Conservation (phyloP, 441 rosid species). For the Breynia disticha region DNA sequence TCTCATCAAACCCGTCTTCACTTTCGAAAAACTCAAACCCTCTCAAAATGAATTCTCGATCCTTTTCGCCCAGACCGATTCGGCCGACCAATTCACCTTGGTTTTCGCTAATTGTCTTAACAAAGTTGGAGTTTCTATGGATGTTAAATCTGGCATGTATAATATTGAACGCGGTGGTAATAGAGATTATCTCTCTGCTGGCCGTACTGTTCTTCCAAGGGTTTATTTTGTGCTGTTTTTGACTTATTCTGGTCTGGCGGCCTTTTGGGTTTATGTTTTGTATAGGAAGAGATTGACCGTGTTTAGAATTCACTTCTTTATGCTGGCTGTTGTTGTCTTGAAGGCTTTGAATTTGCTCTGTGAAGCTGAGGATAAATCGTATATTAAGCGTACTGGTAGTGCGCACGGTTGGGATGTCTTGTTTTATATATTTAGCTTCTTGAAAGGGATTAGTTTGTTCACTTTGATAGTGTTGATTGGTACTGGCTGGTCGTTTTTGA, state of each 20-base stretch:
- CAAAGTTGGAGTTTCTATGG: conserved; percentile 52
- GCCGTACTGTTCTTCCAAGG: conserved; percentile 63
- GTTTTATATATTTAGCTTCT: conserved; percentile 82
- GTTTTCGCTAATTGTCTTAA: conserved; percentile 73
- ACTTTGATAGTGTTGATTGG: conserved; percentile 89
- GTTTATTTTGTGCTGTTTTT: conserved; percentile 61
- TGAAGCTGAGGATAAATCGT: conserved; percentile 84
- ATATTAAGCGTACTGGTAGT: conserved; percentile 76
- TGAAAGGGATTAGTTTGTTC: conserved; percentile 77
- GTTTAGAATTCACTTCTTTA: conserved; percentile 76
- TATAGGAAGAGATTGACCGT: conserved; percentile 66
- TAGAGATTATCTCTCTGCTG: conserved; percentile 81
- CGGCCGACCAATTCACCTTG: conserved; percentile 65
- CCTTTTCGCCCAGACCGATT: conserved; percentile 23
- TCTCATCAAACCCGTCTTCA: conserved; percentile 43
- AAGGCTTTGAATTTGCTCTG: conserved; percentile 63
- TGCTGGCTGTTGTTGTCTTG: conserved; percentile 67
- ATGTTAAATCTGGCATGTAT: conserved; percentile 67
- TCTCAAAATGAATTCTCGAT: conserved; percentile 18
- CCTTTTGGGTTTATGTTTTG: conserved; percentile 59
- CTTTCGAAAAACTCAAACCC: conserved; percentile 54
- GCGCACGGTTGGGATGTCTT: conserved; percentile 94
- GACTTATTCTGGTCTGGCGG: conserved; percentile 50
- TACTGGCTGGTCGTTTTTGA: conserved; percentile 89
- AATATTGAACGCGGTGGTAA: conserved; percentile 50